Conservation (phyloP, 805 yeast species). For the Lachancea mirantina region DNA sequence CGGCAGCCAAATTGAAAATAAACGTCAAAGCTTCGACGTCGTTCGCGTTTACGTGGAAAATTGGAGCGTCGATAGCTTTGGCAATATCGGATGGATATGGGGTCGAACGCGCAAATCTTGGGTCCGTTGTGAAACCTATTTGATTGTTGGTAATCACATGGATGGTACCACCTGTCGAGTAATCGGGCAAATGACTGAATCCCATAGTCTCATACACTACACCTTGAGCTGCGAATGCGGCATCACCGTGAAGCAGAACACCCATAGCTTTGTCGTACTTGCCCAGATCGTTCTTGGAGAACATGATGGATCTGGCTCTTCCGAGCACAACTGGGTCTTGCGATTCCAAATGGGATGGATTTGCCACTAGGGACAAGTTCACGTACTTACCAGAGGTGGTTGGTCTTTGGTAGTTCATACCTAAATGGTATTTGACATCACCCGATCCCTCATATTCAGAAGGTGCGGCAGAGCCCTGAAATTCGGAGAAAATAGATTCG, state of each 20-base stretch:
- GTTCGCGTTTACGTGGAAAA: conserved; percentile 98
- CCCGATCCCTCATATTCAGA: conserved; percentile 87
- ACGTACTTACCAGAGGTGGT: conserved; percentile 97
- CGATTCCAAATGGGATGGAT: conserved; percentile 98
- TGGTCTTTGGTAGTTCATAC: conserved; percentile 99
- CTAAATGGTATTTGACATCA: conserved; percentile 97
- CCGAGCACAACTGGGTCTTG: conserved; percentile 99
- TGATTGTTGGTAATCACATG: conserved; percentile 96
- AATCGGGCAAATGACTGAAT: conserved; percentile 84
- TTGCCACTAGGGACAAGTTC: conserved; percentile 92
- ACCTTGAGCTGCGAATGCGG: conserved; percentile 99
- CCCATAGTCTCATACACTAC: conserved; percentile 98
- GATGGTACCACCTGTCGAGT: conserved; percentile 96
- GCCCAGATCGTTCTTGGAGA: conserved; percentile 81
- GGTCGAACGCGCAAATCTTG: conserved; percentile 94
- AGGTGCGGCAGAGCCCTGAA: conserved; percentile 79
- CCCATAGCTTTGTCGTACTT: conserved; percentile 81
- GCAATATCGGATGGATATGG: conserved; percentile 98
- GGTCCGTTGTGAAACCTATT: conserved; percentile 99
- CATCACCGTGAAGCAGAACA: conserved; percentile 95
- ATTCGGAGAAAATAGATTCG: conserved; percentile 95
- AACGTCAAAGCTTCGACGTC: conserved; percentile 91
- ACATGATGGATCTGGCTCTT: conserved; percentile 93
- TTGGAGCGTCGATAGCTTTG: conserved; percentile 93
- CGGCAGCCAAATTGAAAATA: conserved; percentile 94